phyloP scores from a whole-genome alignment of 768 basidiomycete genomes.

The Neoboletus magnificus region DNA sequence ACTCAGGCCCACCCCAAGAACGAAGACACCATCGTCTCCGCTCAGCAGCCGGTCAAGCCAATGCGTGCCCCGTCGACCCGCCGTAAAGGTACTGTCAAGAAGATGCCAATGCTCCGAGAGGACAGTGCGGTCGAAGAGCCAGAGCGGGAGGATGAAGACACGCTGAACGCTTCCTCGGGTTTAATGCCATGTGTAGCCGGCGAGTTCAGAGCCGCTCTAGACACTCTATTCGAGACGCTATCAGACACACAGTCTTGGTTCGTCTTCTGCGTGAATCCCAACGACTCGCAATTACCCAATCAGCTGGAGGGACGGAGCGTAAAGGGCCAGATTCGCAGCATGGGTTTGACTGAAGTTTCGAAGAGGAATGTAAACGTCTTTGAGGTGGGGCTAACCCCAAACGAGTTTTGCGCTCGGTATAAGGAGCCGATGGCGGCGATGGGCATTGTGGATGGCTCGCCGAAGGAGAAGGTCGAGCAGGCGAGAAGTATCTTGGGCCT shows the following conservation, averaged over 20 bases:
- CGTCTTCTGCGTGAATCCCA: constrained; percentile 90
- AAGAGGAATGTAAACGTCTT: constrained; percentile 63
- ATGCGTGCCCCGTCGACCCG: constrained; percentile 91
- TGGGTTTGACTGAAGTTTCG: constrained; percentile 77
- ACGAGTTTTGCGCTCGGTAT: constrained; percentile 87
- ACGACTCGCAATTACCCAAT: constrained; percentile 92
- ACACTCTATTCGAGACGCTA: constrained; percentile 82
- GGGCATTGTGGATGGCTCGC: constrained; percentile 57
- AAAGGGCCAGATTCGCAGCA: constrained; percentile 84
- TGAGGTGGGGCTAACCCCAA: constrained; percentile 81
- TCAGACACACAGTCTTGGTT: constrained; percentile 90
- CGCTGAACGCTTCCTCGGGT: constrained; percentile 29
- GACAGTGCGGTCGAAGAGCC: constrained; percentile 36
- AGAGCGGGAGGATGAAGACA: constrained; percentile 47
- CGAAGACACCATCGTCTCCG: constrained; percentile 93
- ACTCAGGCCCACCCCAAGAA: constrained; percentile 89
- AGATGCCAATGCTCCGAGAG: constrained; percentile 39
- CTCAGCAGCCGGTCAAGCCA: constrained; percentile 90
- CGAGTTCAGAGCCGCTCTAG: constrained; percentile 81
- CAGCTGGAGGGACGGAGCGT: constrained; percentile 91
- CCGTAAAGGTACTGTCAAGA: constrained; percentile 70
- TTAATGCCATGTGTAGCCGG: constrained; percentile 74
- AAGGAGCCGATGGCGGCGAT: constrained; percentile 54
- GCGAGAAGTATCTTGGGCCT: constrained; percentile 54
- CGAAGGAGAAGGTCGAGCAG: constrained; percentile 59